Base-by-base conservation (phyloP, 2,329 filamentous ascomycete genomes). In the Zopfia rhizophila region DNA sequence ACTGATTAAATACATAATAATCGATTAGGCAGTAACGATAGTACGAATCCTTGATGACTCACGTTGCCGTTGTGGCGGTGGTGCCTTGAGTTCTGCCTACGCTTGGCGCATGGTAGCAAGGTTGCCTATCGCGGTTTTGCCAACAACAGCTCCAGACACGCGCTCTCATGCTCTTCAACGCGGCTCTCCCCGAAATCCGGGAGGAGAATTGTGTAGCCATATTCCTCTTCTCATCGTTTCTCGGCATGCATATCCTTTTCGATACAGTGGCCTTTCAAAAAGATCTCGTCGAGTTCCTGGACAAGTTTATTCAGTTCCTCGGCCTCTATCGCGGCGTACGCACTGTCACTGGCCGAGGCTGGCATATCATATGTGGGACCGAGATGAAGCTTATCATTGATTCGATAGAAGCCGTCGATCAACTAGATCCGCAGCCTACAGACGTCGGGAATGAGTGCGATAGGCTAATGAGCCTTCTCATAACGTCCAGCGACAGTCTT, bases 241-340 rank as follows among this genome's bases (percentile, higher is more conserved):
- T 74, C 1, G 69, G 68, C 14, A 63, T 66, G 24, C 72, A 74
- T 30, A 37, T 70, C 17, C 60, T 73, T 11, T 63, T 64, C 12
- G 69, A 72, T 37, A 65, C 67, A 2, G 48, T 74, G n/a, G 50
- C 55, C 3, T 53, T 51, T 25, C 58, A 61, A 2, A 42, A 53
- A 3, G 45, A 56, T 5, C 49, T 70, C 2, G 55, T 60, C 7
- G 41, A 33, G 2, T 70, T 73, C 36, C 18, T 73, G 3, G 47
- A 39, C 5, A 44, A 61, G n/a, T 73, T 65, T 28, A 47, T 65
- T 5, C 62, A 62, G 18, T 72, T 63, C 32, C 41, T 65, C 5
- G 45, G 55, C 8, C 56, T 51, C 14, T 50, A 60, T 5, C 37
- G 58, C 11, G 60, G 61, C 0, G 51, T 65, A 4, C 48, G 55